A percentile compares a stretch with the other conserved stretches of the same genome.
These are phyloP conservation scores for Fusarium drepaniforme DNA, from an alignment of 2,329 filamentous ascomycete species.

Conservation along the genomic window DNA sequence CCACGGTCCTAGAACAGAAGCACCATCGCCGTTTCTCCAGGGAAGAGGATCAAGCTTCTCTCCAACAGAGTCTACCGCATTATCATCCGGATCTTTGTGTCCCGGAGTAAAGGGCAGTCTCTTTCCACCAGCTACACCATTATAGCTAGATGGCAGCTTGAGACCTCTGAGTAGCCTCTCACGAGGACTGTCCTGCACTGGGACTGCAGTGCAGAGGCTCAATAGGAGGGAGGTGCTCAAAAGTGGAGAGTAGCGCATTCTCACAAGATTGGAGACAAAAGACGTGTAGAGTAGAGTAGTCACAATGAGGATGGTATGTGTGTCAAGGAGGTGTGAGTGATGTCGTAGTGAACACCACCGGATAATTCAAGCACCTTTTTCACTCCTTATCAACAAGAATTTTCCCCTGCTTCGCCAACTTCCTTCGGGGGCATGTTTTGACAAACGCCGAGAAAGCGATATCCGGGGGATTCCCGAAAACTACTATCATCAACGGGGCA, in stretches of 20 bases:
- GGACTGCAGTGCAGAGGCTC: slow-evolving; percentile 32
- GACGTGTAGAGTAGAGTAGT: background rate
- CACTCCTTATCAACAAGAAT: background rate
- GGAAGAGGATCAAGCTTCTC: slow-evolving; percentile 74
- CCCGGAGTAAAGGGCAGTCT: slow-evolving; percentile 69
- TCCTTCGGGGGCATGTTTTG: background rate
- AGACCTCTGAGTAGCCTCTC: slow-evolving; percentile 66
- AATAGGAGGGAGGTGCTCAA: slow-evolving; percentile 28
- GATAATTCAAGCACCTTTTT: background rate
- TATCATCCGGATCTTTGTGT: slow-evolving; percentile 71
- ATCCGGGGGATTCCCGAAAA: slow-evolving; percentile 32
- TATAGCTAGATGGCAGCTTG: slow-evolving; percentile 58
- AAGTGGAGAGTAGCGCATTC: slow-evolving; percentile 31
- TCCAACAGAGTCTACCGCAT: slow-evolving; percentile 70
- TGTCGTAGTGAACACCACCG: background rate
- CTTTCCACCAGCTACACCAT: slow-evolving; percentile 47
- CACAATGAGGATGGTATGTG: background rate
- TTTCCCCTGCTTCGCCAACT: background rate
- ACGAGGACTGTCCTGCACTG: slow-evolving; percentile 63
- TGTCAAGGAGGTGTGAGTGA: background rate
- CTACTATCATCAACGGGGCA: slow-evolving; percentile 9
- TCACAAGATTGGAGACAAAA: background rate
- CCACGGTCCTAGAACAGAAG: slow-evolving; percentile 76
- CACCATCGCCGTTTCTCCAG: slow-evolving; percentile 72
- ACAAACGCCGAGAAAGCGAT: slow-evolving; percentile 33